Base-by-base conservation (phyloP, 2,329 filamentous ascomycete genomes). In the Coniochaeta ligniaria region DNA sequence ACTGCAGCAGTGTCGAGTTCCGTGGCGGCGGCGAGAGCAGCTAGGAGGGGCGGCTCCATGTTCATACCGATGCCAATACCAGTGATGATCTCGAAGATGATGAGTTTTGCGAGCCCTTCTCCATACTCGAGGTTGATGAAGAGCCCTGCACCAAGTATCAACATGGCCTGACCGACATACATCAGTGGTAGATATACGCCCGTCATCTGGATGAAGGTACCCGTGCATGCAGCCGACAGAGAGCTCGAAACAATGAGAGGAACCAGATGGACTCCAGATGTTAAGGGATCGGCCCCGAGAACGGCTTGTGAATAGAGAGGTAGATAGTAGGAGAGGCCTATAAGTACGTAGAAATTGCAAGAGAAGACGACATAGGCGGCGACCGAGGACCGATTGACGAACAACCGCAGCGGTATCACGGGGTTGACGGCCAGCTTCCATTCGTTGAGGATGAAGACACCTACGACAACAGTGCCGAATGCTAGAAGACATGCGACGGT, bases 271-370 rank as follows among this genome's bases (percentile, higher is more conserved):
- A 93, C 85, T 57, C 91, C 91, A 1, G 86, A 90, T 33, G 89
- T 76, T 38, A 93, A 82, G 0, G 91, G 88, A 0, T 82, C 80
- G 2, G 85, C 85, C 57, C 88, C 82, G 50, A 91, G 79, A 58
- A 90, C 86, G 58, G 87, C 83, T 74, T 96, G 91, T 74, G 92
- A 94, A 77, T 96, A 96, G 2, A 96, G 80, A 0, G 91, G 91
- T 5, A 96, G 79, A 75, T 90, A 96, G 78, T 94, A 96, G 63
- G 83, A 85, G 33, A 84, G 85, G 0, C 88, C 84, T 68, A 94
- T 92, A 77, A 94, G 94, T 64, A 89, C 85, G 66, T 88, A 83
- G 52, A 88, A 88, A 71, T 96, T 91, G 63, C 84, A 81, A 74
- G 92, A 91, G 66, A 86, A 87, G 50, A 89, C 78, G 2, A 76